These are phyloP conservation scores for Podaxis pistillaris DNA, from an alignment of 768 basidiomycete species.

Conservation along the genomic window DNA sequence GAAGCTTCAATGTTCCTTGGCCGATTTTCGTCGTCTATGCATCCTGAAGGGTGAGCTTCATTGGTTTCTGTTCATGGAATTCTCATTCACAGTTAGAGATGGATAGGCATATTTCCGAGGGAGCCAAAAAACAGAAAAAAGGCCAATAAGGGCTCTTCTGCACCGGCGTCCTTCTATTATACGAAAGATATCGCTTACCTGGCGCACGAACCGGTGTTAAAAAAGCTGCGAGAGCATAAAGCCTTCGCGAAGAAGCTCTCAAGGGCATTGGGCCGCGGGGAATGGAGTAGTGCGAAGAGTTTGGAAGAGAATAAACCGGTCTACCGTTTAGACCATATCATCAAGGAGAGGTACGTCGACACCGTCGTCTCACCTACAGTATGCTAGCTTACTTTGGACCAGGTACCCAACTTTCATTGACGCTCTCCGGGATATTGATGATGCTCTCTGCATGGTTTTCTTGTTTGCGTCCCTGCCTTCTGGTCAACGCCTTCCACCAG, in stretches of 20 bases:
- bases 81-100: constrained; percentile 3
- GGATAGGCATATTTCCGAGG: constrained; percentile 93
- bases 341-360: constrained; percentile 84
- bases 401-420: constrained; percentile 98
- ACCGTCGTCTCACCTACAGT: not conserved
- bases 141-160: constrained; percentile 97
- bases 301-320: constrained; percentile 91
- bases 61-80: constrained; percentile 2
- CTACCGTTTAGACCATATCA: constrained; percentile 91
- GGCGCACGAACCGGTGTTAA: constrained; percentile 92
- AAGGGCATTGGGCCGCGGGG: constrained; percentile 86
- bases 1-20: constrained; percentile 94
- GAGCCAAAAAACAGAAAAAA: constrained; percentile 90
- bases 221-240: constrained; percentile 95
- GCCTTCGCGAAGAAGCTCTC: constrained; percentile 97
- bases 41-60: constrained; percentile 84
- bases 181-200: constrained; percentile 97
- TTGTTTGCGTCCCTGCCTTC: constrained; percentile 91
- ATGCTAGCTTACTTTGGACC: not conserved
- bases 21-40: constrained; percentile 94
- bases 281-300: constrained; percentile 94
- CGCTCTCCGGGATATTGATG: constrained; percentile 94
- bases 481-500: constrained; percentile 74
- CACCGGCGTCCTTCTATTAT: constrained; percentile 97
- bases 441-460: constrained; percentile 93